Percentiles rank a stretch among this genome's conserved stretches.
These are phyloP conservation scores for Umbellularia californica DNA, from an alignment of 164 flowering plant genomes.

Conservation along the genomic window DNA sequence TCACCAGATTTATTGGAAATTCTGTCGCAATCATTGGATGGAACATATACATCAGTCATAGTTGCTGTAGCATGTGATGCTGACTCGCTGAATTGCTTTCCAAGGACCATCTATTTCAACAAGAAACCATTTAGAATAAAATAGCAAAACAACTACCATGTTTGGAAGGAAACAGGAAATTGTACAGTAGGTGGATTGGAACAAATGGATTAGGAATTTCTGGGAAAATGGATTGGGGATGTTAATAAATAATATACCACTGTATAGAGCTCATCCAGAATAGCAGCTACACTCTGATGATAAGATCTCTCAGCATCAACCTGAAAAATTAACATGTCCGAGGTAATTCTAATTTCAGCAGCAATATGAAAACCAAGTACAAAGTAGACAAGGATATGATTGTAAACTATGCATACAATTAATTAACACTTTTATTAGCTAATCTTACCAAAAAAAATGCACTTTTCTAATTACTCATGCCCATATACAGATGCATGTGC, in stretches of 20 bases:
- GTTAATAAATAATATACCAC: constrained; percentile 40
- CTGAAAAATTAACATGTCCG: constrained; percentile 26
- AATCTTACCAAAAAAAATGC: too few species aligned
- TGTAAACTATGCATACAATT: not conserved
- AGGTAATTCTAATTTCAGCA: not conserved
- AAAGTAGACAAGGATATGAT: not conserved
- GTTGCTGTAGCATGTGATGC: constrained; percentile 20
- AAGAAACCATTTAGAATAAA: constrained; percentile 11
- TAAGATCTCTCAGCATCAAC: constrained; percentile 78
- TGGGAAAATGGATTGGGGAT: not conserved
- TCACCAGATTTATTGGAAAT: constrained; percentile 28
- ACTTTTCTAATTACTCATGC: too few species aligned
- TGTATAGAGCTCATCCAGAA: constrained; percentile 53
- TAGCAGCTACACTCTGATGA: constrained; percentile 47
- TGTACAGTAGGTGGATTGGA: not conserved
- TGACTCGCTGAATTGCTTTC: constrained; percentile 41
- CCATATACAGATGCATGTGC: too few species aligned
- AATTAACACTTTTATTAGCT: not conserved
- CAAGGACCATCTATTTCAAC: constrained; percentile 41
- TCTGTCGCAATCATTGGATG: constrained; percentile 18
- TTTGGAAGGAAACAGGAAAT: not conserved
- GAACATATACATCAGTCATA: constrained; percentile 24
- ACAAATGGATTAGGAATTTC: too few species aligned
- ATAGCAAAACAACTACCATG: not conserved
- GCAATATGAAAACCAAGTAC: not conserved